Percentiles rank a stretch among this genome's conserved stretches.
phyloP scores from a whole-genome alignment of 1,284 basidiomycete genomes.

The Irpex sp. region DNA sequence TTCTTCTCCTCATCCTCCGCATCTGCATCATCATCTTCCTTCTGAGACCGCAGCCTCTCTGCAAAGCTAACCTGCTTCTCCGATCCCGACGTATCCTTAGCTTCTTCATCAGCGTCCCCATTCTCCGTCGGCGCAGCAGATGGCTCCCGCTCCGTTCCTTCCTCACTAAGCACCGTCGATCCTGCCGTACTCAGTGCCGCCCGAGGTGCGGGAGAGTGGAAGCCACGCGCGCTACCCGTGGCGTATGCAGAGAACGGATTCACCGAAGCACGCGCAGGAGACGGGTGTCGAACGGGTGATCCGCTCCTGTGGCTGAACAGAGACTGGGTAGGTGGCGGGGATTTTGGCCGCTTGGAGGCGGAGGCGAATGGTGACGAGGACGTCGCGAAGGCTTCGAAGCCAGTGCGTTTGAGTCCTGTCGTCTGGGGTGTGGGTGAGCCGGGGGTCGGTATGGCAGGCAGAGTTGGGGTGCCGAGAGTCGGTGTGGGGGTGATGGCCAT shows the following conservation, averaged over 20 bases:
- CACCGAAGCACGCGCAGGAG: slow-evolving; percentile 15
- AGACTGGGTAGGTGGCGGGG: slow-evolving; percentile 21
- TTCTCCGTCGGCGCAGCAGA: slow-evolving; percentile 17
- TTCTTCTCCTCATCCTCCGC: slow-evolving; percentile 50
- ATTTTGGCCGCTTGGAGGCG: slow-evolving; percentile 32
- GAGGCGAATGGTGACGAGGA: slow-evolving; percentile 69
- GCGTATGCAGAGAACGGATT: slow-evolving; percentile 65
- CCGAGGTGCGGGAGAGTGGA: slow-evolving; percentile 39
- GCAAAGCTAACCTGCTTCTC: slow-evolving; percentile 42
- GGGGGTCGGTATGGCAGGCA: slow-evolving; percentile 14
- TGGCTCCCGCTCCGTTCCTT: slow-evolving; percentile 14
- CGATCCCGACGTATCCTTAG: slow-evolving; percentile 29
- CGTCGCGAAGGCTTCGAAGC: slow-evolving; percentile 75
- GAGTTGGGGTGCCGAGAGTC: slow-evolving; percentile 9
- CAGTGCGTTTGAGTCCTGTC: slow-evolving; percentile 30
- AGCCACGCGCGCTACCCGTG: slow-evolving; percentile 42
- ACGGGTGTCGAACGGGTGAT: slow-evolving; percentile 15
- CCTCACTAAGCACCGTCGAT: slow-evolving; percentile 32
- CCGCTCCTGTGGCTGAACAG: slow-evolving; percentile 12
- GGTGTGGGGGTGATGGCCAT: slow-evolving; percentile 19
- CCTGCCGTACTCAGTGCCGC: slow-evolving; percentile 40
- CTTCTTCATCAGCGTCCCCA: slow-evolving; percentile 33
- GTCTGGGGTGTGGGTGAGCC: slow-evolving; percentile 16
- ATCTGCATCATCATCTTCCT: slow-evolving; percentile 31
- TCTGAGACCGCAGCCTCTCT: slow-evolving; percentile 55